A percentile compares a stretch with the other conserved stretches of the same genome.
Evolutionary conservation across 805 yeast genomes (phyloP).

Genomic region (Lipomyces spencermartinsiae): DNA sequence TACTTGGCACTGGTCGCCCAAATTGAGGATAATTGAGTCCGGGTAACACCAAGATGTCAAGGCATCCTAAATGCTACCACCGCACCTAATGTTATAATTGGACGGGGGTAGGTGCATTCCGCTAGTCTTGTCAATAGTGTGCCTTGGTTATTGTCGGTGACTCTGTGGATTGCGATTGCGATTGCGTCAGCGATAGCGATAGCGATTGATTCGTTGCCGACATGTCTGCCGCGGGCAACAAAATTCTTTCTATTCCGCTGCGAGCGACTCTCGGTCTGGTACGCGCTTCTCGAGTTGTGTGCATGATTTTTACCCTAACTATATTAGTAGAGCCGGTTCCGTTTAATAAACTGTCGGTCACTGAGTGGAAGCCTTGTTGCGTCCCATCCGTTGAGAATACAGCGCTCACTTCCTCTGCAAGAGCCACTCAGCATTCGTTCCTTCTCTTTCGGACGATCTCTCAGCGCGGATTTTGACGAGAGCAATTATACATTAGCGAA

Average conservation of each 20-base stretch:
- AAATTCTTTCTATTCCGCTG: background rate
- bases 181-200: background rate
- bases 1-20: too few relatives aligned
- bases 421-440: background rate
- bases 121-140: background rate
- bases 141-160: background rate
- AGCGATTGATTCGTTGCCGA: background rate
- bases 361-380: background rate
- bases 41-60: background rate
- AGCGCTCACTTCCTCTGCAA: background rate
- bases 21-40: background rate
- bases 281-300: background rate
- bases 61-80: background rate
- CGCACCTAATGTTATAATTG: too few relatives aligned
- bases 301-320: background rate
- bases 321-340: background rate
- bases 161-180: background rate
- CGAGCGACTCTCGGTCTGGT: background rate
- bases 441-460: background rate
- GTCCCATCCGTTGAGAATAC: background rate
- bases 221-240: background rate
- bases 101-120: background rate
- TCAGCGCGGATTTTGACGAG: background rate
- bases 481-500: background rate
- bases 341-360: background rate